Evolutionary conservation across 2,329 filamentous ascomycete species (phyloP).

Genomic region (Fusarium palustre): DNA sequence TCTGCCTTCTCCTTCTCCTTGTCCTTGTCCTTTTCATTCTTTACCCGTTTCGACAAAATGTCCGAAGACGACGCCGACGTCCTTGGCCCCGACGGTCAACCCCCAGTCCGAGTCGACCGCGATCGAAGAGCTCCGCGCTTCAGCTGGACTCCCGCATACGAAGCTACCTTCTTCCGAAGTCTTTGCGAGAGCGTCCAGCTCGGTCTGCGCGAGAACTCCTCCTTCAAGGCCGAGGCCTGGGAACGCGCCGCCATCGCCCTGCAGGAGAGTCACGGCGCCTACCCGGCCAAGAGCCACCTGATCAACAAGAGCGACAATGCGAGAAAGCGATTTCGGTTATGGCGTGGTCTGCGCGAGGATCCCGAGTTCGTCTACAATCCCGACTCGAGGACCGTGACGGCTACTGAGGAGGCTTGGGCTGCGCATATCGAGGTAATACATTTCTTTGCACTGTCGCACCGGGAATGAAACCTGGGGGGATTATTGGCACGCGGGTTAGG

Average conservation of each 20-base stretch:
- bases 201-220: conserved; percentile 68
- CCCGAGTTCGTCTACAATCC: conserved; percentile 68
- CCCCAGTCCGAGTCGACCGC: conserved; percentile 52
- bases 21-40: neutral
- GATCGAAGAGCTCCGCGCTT: conserved; percentile 64
- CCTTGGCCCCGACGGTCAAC: conserved; percentile 53
- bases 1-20: neutral
- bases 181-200: conserved; percentile 69
- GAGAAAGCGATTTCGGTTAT: conserved; percentile 71
- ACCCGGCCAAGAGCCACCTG: conserved; percentile 69
- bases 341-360: conserved; percentile 68
- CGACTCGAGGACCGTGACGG: conserved; percentile 63
- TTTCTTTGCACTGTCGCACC: conserved; percentile 16
- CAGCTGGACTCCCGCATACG: conserved; percentile 69
- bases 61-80: conserved; percentile 56
- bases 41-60: conserved; percentile 44
- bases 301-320: conserved; percentile 75
- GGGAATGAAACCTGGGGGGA: neutral
- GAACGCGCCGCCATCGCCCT: conserved; percentile 67
- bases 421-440: conserved; percentile 66
- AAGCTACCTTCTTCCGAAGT: conserved; percentile 70
- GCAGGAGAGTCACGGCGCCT: conserved; percentile 66
- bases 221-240: conserved; percentile 72
- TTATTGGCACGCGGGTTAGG: conserved; percentile 7
- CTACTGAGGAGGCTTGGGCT: conserved; percentile 68